These are phyloP conservation scores for Diaporthe aspalathi DNA, from an alignment of 2,329 filamentous ascomycete genomes.

Conservation along the genomic window DNA sequence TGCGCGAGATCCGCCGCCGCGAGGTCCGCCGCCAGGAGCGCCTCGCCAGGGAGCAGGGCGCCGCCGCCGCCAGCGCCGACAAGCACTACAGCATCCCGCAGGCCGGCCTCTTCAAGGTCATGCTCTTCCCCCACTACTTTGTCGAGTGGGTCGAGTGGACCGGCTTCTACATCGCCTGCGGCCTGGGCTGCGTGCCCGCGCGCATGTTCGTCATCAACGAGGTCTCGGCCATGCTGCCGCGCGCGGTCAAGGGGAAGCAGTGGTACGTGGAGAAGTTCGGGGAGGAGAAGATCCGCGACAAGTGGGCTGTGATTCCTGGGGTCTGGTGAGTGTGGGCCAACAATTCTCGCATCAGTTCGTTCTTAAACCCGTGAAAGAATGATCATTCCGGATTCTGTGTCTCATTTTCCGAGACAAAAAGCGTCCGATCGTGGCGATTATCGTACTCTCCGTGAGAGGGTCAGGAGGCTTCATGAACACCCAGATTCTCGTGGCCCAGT, in stretches of 20 bases:
- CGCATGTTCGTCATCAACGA: constrained; percentile 88
- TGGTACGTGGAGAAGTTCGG: constrained; percentile 95
- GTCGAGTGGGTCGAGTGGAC: constrained; percentile 97
- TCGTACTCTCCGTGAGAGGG: not conserved
- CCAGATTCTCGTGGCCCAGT: not conserved
- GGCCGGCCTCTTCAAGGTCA: constrained; percentile 82
- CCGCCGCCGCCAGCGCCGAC: constrained; percentile 61
- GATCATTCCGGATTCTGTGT: not conserved
- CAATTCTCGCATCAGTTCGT: not conserved
- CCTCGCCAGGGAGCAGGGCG: constrained; percentile 49
- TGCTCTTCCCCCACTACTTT: constrained; percentile 94
- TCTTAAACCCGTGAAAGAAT: no score
- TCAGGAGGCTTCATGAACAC: not conserved
- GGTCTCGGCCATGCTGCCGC: constrained; percentile 87
- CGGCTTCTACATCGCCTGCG: constrained; percentile 84
- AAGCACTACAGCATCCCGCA: constrained; percentile 91
- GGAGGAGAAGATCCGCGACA: constrained; percentile 78
- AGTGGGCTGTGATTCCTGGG: constrained; percentile 76
- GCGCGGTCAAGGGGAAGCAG: constrained; percentile 80
- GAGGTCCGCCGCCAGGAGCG: constrained; percentile 70
- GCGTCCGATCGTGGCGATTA: constrained; percentile 4
- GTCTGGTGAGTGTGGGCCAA: constrained; percentile 49
- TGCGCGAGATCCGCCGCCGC: constrained; percentile 84
- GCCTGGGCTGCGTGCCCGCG: constrained; percentile 77
- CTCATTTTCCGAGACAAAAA: not conserved